Evolutionary conservation across 208 protist genomes (phyloP).

Genomic region (Acanthamoeba triangularis): DNA sequence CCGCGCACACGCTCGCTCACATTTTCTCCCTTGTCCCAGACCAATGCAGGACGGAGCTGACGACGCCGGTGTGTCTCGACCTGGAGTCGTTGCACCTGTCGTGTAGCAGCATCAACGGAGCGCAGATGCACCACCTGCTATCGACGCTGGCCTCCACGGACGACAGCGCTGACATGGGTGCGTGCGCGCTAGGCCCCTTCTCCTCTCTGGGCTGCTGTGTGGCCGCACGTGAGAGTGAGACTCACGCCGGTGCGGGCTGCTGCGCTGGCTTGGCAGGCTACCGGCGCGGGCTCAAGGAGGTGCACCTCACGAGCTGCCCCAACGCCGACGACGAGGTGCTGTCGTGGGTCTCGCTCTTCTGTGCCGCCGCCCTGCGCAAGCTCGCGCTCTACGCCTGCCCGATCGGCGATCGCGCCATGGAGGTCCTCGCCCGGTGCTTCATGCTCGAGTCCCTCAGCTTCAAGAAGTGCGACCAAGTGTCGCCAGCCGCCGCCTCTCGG

Average conservation of each 20-base stretch:
- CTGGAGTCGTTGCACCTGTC: neutral
- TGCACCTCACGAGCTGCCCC: slow-evolving; percentile 3
- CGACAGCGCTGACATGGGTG: neutral
- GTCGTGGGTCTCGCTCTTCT: neutral
- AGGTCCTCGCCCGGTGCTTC: neutral
- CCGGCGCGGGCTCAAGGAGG: neutral
- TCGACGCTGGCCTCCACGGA: neutral
- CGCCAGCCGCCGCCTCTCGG: neutral
- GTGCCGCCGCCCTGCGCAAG: neutral
- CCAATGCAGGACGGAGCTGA: neutral
- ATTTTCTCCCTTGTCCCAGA: neutral
- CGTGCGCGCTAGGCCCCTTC: neutral
- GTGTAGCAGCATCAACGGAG: neutral
- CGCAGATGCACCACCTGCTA: neutral
- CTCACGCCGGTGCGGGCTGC: neutral
- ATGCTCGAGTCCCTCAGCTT: neutral
- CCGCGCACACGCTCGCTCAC: neutral
- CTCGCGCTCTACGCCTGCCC: neutral
- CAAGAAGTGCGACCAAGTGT: neutral
- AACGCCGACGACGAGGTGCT: neutral
- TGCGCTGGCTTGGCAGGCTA: neutral
- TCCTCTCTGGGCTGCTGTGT: neutral
- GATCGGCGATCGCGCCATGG: neutral
- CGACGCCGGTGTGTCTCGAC: neutral
- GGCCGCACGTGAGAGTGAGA: neutral